phyloP scores from a whole-genome alignment of 2,329 filamentous ascomycete genomes.

The Chrysoporthe cubensis region DNA sequence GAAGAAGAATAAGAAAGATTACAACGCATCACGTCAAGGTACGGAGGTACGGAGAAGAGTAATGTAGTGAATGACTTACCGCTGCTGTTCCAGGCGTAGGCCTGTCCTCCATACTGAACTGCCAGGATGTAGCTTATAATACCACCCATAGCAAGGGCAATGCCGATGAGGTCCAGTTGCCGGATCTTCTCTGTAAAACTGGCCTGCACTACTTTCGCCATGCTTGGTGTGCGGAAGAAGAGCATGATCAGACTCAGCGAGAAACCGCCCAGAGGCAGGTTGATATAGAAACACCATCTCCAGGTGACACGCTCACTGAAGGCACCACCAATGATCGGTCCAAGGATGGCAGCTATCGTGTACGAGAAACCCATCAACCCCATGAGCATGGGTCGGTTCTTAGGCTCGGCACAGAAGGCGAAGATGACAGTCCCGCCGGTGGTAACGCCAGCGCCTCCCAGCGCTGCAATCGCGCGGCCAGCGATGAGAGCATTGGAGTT shows the following conservation, averaged over 20 bases:
- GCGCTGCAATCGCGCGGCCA: conserved; percentile 48
- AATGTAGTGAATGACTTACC: conserved; percentile 42
- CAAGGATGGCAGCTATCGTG: conserved; percentile 34
- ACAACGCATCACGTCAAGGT: conserved; percentile 32
- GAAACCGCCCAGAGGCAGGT: conserved; percentile 37
- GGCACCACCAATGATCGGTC: conserved; percentile 43
- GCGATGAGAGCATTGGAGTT: conserved; percentile 52
- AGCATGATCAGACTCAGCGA: conserved; percentile 38
- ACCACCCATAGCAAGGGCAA: conserved; percentile 35
- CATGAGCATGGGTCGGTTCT: conserved; percentile 29
- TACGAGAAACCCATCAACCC: conserved; percentile 28
- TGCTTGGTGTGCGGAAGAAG: conserved; percentile 35
- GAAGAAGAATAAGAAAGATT: conserved; percentile 28
- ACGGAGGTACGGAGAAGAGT: too few relatives aligned
- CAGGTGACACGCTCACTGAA: conserved; percentile 42
- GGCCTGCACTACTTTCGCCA: conserved; percentile 29
- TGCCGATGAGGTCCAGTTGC: conserved; percentile 36
- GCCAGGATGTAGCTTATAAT: conserved; percentile 52
- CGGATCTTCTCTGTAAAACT: conserved; percentile 27
- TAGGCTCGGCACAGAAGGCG: conserved; percentile 31
- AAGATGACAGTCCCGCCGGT: conserved; percentile 35
- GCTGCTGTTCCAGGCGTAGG: conserved; percentile 42
- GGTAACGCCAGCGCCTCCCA: conserved; percentile 51
- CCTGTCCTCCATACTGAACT: conserved; percentile 50
- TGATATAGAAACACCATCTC: conserved; percentile 41